Evolutionary conservation across 164 flowering plant genomes (phyloP).

Genomic region (Magnolia officinalis): DNA sequence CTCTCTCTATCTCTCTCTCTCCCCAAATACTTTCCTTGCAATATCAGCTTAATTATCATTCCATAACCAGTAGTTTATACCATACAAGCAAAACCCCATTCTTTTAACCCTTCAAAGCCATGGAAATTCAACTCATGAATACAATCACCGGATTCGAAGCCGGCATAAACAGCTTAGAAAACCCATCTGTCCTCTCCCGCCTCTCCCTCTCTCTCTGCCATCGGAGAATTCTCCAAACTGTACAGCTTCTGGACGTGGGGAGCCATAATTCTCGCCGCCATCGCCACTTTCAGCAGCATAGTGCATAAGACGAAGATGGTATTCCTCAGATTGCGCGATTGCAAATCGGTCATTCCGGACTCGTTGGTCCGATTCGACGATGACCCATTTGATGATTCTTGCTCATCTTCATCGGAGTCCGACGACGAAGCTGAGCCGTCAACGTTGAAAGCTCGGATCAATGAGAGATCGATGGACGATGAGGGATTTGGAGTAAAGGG

Average conservation of each 20-base stretch:
- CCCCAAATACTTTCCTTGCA: not conserved
- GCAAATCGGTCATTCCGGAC: not conserved
- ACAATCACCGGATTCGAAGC: constrained; percentile 52
- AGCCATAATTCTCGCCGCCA: constrained; percentile 46
- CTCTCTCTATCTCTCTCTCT: not conserved
- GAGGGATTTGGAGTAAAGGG: constrained; percentile 37
- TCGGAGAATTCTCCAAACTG: constrained; percentile 20
- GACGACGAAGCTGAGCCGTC: constrained; percentile 20
- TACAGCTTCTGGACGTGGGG: constrained; percentile 49
- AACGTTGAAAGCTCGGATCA: not conserved
- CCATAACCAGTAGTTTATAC: not conserved
- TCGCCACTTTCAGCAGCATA: constrained; percentile 38
- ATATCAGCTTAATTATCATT: not conserved
- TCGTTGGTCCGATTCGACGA: constrained; percentile 18
- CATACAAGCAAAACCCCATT: not conserved
- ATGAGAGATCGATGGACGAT: constrained; percentile 9
- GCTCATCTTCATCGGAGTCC: constrained; percentile 15
- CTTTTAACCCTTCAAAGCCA: constrained; percentile 7
- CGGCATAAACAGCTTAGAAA: constrained; percentile 31
- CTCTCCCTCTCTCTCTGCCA: constrained; percentile 20
- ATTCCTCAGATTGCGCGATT: constrained; percentile 22
- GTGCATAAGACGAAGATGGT: constrained; percentile 20
- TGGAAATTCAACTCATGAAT: constrained; percentile 56
- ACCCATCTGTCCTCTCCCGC: constrained; percentile 44
- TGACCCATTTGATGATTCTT: constrained; percentile 32